A percentile compares a stretch with the other conserved stretches of the same genome.
Evolutionary conservation across 2,329 filamentous ascomycete species (phyloP).

Genomic region (Juglanconis juglandina): DNA sequence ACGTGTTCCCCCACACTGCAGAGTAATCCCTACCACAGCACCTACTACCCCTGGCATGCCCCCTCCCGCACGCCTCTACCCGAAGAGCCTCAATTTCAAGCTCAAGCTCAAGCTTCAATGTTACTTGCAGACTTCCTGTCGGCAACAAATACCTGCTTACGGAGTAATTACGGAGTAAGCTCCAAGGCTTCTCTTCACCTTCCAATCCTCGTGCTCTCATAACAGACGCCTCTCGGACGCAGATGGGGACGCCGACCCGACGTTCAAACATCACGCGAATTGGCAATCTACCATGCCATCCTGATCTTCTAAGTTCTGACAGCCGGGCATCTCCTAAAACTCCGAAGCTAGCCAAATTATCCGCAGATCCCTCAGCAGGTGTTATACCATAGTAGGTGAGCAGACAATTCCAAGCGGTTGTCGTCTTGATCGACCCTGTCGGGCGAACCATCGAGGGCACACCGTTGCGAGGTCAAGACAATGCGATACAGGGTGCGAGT

Average conservation of each 20-base stretch:
- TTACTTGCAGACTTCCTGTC: too few relatives aligned
- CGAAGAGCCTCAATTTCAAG: constrained; percentile 1
- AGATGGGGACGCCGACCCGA: too few relatives aligned
- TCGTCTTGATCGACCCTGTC: neutral
- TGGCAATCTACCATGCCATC: too few relatives aligned
- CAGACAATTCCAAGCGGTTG: neutral
- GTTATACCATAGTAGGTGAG: neutral
- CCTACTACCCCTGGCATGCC: neutral
- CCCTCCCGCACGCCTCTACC: neutral
- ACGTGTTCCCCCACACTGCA: neutral
- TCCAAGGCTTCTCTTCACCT: too few relatives aligned
- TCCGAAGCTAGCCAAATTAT: neutral
- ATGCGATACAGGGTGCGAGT: neutral
- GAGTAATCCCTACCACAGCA: neutral
- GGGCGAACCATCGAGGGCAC: neutral
- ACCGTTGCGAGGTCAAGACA: neutral
- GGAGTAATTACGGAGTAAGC: too few relatives aligned
- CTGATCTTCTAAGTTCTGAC: too few relatives aligned
- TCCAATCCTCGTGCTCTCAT: too few relatives aligned
- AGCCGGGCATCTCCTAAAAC: neutral
- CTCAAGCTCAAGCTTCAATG: neutral
- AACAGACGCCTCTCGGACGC: too few relatives aligned
- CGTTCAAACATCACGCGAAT: too few relatives aligned
- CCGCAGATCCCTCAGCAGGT: neutral
- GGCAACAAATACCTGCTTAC: too few relatives aligned